These are phyloP conservation scores for Centella asiatica DNA, from an alignment of 129 eudicot genomes.

Conservation along the genomic window DNA sequence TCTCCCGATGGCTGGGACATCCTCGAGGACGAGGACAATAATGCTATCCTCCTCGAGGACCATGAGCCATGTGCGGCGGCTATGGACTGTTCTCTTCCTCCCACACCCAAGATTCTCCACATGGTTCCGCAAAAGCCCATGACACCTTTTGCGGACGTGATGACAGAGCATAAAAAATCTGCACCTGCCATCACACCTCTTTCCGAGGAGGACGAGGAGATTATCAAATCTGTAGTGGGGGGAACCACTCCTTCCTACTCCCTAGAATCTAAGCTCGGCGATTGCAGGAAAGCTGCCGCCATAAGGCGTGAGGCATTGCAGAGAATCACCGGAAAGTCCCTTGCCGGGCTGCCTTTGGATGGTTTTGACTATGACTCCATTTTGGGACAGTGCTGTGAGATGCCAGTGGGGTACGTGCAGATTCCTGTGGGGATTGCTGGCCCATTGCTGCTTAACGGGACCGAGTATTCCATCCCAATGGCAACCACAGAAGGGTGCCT, in stretches of 20 bases:
- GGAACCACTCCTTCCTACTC: constrained; percentile 45
- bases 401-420: constrained; percentile 74
- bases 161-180: too few relatives aligned
- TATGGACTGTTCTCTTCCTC: background rate
- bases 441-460: constrained; percentile 49
- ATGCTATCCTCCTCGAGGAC: background rate
- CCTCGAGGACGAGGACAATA: background rate
- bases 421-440: constrained; percentile 69
- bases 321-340: constrained; percentile 49
- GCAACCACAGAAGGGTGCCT: constrained; percentile 79
- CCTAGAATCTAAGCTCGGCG: constrained; percentile 55
- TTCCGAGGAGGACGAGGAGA: constrained; percentile 35
- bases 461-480: constrained; percentile 65
- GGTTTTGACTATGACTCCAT: constrained; percentile 63
- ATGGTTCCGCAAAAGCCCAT: background rate
- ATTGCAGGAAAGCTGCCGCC: constrained; percentile 43
- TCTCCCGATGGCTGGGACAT: constrained; percentile 1
- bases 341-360: constrained; percentile 49
- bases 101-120: background rate
- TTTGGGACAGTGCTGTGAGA: constrained; percentile 86
- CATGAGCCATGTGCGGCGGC: constrained; percentile 1
- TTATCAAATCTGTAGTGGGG: constrained; percentile 31
- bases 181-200: background rate
- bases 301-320: constrained; percentile 51
- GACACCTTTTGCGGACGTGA: background rate